Evolutionary conservation across 805 yeast genomes (phyloP).

Genomic region (Candida endomychidarum): DNA sequence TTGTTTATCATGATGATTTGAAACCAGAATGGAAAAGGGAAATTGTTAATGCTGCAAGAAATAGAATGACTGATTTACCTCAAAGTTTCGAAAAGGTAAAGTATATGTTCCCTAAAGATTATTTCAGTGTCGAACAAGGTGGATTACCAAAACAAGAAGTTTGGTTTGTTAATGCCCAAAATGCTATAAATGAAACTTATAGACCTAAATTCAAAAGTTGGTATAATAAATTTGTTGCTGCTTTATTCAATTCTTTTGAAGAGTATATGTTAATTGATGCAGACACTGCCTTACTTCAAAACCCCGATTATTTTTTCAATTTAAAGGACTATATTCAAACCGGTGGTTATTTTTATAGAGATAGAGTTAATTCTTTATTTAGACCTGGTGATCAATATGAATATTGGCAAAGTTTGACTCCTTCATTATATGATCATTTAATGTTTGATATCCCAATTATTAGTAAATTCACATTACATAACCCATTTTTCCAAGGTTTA

Average conservation of each 20-base stretch:
- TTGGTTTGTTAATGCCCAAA: conserved; percentile 33
- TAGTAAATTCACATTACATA: conserved; percentile 28
- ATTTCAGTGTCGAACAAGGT: conserved; percentile 8
- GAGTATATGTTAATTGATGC: conserved; percentile 54
- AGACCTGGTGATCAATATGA: conserved; percentile 19
- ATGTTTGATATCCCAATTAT: conserved; percentile 34
- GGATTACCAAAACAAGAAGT: conserved; percentile 23
- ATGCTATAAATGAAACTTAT: conserved; percentile 20
- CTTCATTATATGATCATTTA: conserved; percentile 22
- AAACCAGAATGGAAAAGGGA: conserved; percentile 21
- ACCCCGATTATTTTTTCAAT: conserved; percentile 25
- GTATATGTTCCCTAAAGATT: conserved; percentile 20
- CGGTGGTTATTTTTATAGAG: conserved; percentile 33
- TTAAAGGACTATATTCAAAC: conserved; percentile 27
- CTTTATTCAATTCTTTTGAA: conserved; percentile 54
- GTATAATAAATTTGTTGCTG: conserved; percentile 50
- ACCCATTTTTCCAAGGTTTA: conserved; percentile 32
- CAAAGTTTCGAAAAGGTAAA: conserved; percentile 21
- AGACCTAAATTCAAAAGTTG: conserved; percentile 20
- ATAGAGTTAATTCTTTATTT: conserved; percentile 21
- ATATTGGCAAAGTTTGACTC: conserved; percentile 23
- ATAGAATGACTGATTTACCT: conserved; percentile 21
- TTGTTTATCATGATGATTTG: conserved; percentile 28
- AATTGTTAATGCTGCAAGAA: conserved; percentile 24
- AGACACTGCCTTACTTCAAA: conserved; percentile 38